Percentiles rank a stretch among this genome's conserved stretches.
These are phyloP conservation scores for Penicillium sp. DNA, from an alignment of 2,329 filamentous ascomycete genomes.

Conservation along the genomic window DNA sequence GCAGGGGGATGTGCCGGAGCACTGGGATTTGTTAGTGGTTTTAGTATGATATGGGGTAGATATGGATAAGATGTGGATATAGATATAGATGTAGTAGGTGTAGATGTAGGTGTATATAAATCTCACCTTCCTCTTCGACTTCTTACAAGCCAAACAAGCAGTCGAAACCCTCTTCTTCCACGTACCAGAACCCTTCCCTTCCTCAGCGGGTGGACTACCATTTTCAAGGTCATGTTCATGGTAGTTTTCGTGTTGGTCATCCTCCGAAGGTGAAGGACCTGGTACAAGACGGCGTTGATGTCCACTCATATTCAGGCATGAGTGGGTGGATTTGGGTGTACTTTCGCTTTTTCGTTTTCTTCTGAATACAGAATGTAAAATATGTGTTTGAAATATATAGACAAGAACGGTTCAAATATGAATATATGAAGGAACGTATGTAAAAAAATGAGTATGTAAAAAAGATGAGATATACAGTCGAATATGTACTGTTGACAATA, in stretches of 20 bases:
- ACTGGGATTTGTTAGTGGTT: slow-evolving; percentile 25
- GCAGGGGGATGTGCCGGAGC: slow-evolving; percentile 41
- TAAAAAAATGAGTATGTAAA: background rate
- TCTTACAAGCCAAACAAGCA: slow-evolving; percentile 43
- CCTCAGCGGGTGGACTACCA: slow-evolving; percentile 10
- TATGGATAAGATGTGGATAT: background rate
- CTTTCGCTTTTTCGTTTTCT: background rate
- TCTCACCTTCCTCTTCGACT: slow-evolving; percentile 41
- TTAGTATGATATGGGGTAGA: no score
- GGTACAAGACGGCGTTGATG: slow-evolving; percentile 28
- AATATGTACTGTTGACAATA: slow-evolving; percentile 5
- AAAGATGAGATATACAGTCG: background rate
- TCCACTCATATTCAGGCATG: slow-evolving; percentile 19
- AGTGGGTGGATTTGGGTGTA: background rate
- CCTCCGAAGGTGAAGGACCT: slow-evolving; percentile 22
- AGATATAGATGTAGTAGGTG: background rate
- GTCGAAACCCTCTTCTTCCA: slow-evolving; percentile 43
- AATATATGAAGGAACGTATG: background rate
- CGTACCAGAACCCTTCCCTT: slow-evolving; percentile 9
- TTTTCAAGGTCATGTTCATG: slow-evolving; percentile 6
- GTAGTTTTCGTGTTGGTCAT: slow-evolving; percentile 3
- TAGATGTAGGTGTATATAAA: background rate
- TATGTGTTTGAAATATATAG: background rate
- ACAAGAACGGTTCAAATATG: background rate
- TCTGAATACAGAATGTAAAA: background rate